Evolutionary conservation across 768 basidiomycete species (phyloP).

Genomic region (Kwoniella sp.): DNA sequence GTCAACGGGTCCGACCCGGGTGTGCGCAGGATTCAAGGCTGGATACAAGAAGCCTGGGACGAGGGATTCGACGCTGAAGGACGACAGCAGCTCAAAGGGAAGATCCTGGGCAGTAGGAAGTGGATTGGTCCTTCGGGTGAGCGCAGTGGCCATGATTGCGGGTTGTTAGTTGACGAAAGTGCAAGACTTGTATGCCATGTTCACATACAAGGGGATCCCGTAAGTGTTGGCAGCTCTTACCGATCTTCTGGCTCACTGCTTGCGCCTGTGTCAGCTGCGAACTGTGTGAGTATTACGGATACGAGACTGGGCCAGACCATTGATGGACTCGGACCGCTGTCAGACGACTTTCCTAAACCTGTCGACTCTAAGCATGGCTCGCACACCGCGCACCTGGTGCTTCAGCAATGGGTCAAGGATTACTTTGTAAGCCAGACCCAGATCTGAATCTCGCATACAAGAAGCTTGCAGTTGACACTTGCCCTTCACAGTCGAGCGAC

Average conservation of each 20-base stretch:
- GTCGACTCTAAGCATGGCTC: conserved; percentile 6
- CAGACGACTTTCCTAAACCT: conserved; percentile 47
- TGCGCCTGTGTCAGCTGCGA: conserved; percentile 6
- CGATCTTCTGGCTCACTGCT: neutral
- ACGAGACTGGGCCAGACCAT: neutral
- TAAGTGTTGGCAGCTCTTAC: conserved; percentile 52
- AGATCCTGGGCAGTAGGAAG: conserved; percentile 59
- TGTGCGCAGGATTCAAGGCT: conserved; percentile 67
- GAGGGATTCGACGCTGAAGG: conserved; percentile 72
- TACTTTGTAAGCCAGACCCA: conserved; percentile 67
- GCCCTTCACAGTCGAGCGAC: neutral
- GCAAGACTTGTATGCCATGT: conserved; percentile 74
- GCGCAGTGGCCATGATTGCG: neutral
- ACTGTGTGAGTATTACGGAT: neutral
- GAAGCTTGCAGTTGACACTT: too few relatives aligned
- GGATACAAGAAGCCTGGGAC: conserved; percentile 79
- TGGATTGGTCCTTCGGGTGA: conserved; percentile 79
- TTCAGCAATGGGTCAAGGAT: conserved; percentile 69
- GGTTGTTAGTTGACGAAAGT: neutral
- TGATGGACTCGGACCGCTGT: conserved; percentile 54
- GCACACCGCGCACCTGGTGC: conserved; percentile 50
- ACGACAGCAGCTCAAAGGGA: conserved; percentile 58
- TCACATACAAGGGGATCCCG: conserved; percentile 75
- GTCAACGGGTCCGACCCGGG: conserved; percentile 57
- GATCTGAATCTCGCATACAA: too few relatives aligned